Conservation (phyloP, 805 yeast genomes). For the Saturnispora dispora region DNA sequence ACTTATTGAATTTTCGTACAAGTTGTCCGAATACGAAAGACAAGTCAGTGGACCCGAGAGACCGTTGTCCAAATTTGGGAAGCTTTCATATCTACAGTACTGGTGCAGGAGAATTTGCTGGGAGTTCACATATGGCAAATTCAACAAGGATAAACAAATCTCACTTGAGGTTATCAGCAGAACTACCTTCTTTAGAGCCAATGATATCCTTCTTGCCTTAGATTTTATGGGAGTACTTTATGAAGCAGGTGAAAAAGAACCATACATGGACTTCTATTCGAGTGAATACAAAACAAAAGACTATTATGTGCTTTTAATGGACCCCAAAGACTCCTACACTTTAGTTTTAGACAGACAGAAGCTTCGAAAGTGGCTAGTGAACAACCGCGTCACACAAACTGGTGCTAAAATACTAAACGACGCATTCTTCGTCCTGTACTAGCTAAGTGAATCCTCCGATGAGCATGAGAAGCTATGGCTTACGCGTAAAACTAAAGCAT, state of each 20-base stretch:
- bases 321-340: conserved; percentile 14
- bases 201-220: conserved; percentile 52
- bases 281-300: conserved; percentile 12
- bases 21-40: conserved; percentile 56
- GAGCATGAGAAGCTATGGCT: not conserved
- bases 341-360: conserved; percentile 19
- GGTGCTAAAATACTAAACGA: not conserved
- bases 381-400: conserved; percentile 10
- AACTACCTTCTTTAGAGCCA: conserved; percentile 54
- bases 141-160: conserved; percentile 25
- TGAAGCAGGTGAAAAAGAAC: conserved; percentile 20
- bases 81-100: conserved; percentile 56
- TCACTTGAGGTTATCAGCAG: conserved; percentile 42
- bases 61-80: conserved; percentile 81
- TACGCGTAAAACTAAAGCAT: not conserved
- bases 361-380: conserved; percentile 24
- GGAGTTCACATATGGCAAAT: conserved; percentile 34
- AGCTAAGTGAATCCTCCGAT: not conserved
- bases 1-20: conserved; percentile 76
- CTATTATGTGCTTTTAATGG: conserved; percentile 18
- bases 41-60: conserved; percentile 80
- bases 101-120: conserved; percentile 56
- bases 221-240: conserved; percentile 43
- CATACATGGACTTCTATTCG: conserved; percentile 24
- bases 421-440: not conserved